These are phyloP conservation scores for Pythium coloratum DNA, from an alignment of 352 stramenopile species.

Conservation along the genomic window DNA sequence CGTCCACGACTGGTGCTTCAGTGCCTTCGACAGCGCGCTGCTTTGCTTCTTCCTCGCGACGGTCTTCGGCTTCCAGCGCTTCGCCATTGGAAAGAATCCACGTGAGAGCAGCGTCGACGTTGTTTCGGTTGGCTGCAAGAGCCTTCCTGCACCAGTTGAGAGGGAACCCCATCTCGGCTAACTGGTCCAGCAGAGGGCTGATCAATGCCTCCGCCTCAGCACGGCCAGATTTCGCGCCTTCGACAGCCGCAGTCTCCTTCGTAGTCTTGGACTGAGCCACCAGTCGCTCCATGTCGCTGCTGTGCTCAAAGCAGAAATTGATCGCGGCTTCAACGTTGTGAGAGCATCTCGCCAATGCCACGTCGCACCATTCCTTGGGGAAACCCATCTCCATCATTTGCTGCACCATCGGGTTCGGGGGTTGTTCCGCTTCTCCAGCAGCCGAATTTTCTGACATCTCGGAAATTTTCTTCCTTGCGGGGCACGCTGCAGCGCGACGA, in stretches of 20 bases:
- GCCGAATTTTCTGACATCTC: constrained; percentile 36
- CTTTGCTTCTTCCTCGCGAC: constrained; percentile 77
- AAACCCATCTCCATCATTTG: constrained; percentile 95
- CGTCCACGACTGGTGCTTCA: constrained; percentile 3
- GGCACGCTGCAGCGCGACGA: constrained; percentile 45
- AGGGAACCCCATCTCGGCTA: constrained; percentile 94
- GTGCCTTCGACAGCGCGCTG: constrained; percentile 16
- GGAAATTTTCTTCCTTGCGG: constrained; percentile 31
- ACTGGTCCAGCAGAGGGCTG: constrained; percentile 78
- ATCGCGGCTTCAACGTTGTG: constrained; percentile 91
- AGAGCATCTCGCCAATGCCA: constrained; percentile 80
- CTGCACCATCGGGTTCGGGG: constrained; percentile 74
- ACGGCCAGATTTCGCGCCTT: constrained; percentile 18
- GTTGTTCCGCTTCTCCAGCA: constrained; percentile 29
- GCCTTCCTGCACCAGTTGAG: constrained; percentile 92
- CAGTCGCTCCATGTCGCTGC: constrained; percentile 89
- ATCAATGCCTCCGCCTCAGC: constrained; percentile 45
- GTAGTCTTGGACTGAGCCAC: constrained; percentile 74
- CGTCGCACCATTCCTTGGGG: constrained; percentile 91
- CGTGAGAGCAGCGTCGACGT: constrained; percentile 90
- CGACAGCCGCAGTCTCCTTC: constrained; percentile 33
- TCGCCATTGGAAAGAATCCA: constrained; percentile 93
- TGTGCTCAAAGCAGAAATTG: constrained; percentile 93
- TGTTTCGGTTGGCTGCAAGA: constrained; percentile 85
- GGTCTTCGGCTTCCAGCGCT: constrained; percentile 85